Evolutionary conservation across 345 rosid species (phyloP).

Genomic region (Aquilaria sinensis): DNA sequence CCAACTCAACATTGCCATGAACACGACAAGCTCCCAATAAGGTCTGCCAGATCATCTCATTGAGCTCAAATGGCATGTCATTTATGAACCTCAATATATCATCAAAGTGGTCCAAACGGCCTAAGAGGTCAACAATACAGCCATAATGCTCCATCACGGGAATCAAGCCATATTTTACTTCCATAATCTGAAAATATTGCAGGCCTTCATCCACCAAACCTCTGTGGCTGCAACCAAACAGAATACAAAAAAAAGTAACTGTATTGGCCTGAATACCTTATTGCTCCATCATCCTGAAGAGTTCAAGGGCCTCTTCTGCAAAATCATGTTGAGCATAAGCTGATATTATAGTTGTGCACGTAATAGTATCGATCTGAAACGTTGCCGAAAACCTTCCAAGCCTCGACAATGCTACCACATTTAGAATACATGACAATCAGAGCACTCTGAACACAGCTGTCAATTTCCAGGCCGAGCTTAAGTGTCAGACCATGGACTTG

Average conservation of each 20-base stretch:
- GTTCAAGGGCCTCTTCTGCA: constrained; percentile 32
- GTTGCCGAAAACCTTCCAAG: constrained; percentile 30
- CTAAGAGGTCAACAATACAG: constrained; percentile 60
- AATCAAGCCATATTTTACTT: constrained; percentile 23
- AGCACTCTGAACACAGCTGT: constrained; percentile 44
- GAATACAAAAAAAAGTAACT: constrained; percentile 47
- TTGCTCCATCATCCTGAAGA: constrained; percentile 35
- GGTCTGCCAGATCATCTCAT: constrained; percentile 46
- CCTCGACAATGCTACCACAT: constrained; percentile 49
- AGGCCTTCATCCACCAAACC: constrained; percentile 53
- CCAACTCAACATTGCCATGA: constrained; percentile 46
- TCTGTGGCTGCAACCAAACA: constrained; percentile 65
- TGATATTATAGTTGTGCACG: constrained; percentile 56
- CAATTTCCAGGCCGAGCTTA: constrained; percentile 37
- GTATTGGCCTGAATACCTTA: constrained; percentile 36
- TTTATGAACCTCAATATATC: constrained; percentile 48
- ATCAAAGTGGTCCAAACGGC: constrained; percentile 44
- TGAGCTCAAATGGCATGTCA: constrained; percentile 42
- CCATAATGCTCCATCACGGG: constrained; percentile 57
- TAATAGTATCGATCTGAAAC: constrained; percentile 31
- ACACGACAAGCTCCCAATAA: constrained; percentile 56
- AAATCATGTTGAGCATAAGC: constrained; percentile 58
- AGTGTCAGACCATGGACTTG: constrained; percentile 42
- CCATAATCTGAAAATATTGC: constrained; percentile 34
- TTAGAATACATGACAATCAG: constrained; percentile 62